Conservation (phyloP, 495 filamentous ascomycete species). For the Penicillium chermesinum region DNA sequence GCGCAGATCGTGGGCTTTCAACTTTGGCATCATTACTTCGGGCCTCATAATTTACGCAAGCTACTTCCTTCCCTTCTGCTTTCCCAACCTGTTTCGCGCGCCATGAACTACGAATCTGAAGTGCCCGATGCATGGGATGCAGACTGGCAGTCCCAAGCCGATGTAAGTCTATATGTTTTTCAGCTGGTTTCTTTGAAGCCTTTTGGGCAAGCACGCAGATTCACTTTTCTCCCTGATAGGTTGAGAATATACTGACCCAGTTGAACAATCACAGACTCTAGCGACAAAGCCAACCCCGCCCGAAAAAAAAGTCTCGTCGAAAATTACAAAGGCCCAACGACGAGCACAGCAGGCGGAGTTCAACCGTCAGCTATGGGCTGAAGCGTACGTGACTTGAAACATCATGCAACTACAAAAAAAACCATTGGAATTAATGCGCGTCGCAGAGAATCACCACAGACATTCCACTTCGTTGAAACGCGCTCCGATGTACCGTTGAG, state of each 20-base stretch:
- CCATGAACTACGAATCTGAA: conserved; percentile 50
- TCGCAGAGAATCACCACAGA: conserved; percentile 55
- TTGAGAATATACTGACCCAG: too few relatives aligned
- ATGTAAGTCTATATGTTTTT: conserved; percentile 42
- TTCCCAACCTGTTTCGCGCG: neutral
- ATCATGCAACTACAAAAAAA: too few relatives aligned
- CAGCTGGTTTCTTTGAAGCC: neutral
- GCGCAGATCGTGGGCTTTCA: too few relatives aligned
- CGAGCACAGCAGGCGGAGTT: conserved; percentile 74
- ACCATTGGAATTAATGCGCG: neutral
- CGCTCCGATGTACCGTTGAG: conserved; percentile 63
- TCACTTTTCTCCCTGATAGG: too few relatives aligned
- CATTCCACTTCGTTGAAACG: conserved; percentile 67
- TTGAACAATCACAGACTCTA: too few relatives aligned
- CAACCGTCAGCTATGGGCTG: conserved; percentile 81
- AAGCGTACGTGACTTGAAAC: conserved; percentile 56
- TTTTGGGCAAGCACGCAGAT: too few relatives aligned
- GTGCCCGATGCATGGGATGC: conserved; percentile 85
- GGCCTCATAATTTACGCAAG: neutral
- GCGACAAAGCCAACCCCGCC: conserved; percentile 30
- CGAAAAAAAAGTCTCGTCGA: conserved; percentile 46
- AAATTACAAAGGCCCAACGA: conserved; percentile 68
- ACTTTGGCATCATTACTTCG: neutral
- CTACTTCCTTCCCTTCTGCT: neutral
- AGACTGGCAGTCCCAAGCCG: conserved; percentile 77